A percentile compares a stretch with the other conserved stretches of the same genome.
Evolutionary conservation across 176 grass and related monocot genomes (phyloP).

Genomic region (Miscanthus lutarioriparius): DNA sequence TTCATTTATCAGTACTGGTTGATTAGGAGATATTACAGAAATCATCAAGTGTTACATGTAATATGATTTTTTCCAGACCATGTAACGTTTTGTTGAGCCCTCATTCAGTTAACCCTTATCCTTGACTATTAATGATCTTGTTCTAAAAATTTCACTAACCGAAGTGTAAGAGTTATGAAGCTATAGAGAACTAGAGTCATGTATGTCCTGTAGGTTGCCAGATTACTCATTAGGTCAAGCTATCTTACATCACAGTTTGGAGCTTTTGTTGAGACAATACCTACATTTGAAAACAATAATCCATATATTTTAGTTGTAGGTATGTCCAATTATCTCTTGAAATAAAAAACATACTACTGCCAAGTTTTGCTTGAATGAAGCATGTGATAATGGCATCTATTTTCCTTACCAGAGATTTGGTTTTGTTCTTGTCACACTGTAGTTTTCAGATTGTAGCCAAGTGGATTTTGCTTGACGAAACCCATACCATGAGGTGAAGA

Average conservation of each 20-base stretch:
- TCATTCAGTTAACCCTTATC: not conserved
- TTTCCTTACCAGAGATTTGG: not conserved
- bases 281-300: not conserved
- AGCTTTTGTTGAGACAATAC: not conserved
- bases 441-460: not conserved
- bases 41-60: not conserved
- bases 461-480: not conserved
- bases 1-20: not conserved
- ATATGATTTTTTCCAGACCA: not conserved
- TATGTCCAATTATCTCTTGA: not conserved
- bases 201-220: not conserved
- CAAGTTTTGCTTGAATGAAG: not conserved
- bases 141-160: not conserved
- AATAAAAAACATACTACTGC: not conserved
- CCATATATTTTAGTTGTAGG: not conserved
- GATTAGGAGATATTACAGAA: not conserved
- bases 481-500: not conserved
- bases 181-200: not conserved
- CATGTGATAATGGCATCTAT: conserved; percentile 37
- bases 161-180: not conserved
- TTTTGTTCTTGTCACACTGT: not conserved
- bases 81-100: not conserved
- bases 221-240: not conserved
- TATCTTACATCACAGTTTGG: not conserved
- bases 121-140: not conserved